Conservation (phyloP, 225 moss, liverwort and hornwort genomes). For the Rhytidiadelphus loreus region DNA sequence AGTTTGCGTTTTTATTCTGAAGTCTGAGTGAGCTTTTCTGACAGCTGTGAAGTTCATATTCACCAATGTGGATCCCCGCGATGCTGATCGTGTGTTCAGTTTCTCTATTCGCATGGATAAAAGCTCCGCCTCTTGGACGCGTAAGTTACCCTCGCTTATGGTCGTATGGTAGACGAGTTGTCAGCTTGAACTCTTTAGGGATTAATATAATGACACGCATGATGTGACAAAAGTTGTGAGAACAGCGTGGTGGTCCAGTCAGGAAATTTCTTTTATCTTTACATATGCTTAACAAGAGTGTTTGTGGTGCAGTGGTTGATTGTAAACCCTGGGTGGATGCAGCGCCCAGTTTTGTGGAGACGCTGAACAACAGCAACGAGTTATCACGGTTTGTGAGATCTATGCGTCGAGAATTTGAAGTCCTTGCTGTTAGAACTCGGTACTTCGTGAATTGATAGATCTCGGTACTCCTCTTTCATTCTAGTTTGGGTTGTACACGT, state of each 20-base stretch:
- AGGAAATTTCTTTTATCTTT: background rate
- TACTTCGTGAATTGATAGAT: constrained; percentile 15
- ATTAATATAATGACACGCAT: background rate
- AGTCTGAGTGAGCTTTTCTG: background rate
- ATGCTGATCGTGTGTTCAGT: constrained; percentile 60
- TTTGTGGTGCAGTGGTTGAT: constrained; percentile 63
- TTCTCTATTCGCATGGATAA: constrained; percentile 94
- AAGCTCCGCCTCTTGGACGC: constrained; percentile 55
- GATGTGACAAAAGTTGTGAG: background rate
- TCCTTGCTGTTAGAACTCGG: constrained; percentile 41
- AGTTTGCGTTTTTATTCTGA: background rate
- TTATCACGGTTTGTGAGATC: constrained; percentile 86
- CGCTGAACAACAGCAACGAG: constrained; percentile 73
- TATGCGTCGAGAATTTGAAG: constrained; percentile 87
- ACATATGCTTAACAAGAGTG: background rate
- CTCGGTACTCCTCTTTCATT: background rate
- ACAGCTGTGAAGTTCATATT: constrained; percentile 92
- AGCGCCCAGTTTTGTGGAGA: constrained; percentile 50
- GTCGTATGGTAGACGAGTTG: background rate
- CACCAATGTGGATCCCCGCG: constrained; percentile 71
- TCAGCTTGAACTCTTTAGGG: background rate
- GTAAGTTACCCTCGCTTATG: constrained; percentile 12
- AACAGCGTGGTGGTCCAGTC: background rate
- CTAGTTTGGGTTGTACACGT: background rate
- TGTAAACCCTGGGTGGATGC: constrained; percentile 60